Conservation (phyloP, 306 rosid species). For the Quercus wislizeni region DNA sequence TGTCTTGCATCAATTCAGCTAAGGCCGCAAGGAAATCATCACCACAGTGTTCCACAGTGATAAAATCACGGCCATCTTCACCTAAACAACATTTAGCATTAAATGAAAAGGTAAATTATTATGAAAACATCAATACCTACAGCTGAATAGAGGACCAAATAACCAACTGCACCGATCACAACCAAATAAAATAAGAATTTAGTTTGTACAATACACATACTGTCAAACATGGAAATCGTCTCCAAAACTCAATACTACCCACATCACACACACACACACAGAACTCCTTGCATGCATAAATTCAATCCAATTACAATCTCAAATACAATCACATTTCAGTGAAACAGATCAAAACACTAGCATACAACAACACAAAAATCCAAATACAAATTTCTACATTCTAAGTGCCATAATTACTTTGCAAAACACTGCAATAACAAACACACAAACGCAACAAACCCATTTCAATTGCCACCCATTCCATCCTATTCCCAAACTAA, state of each 20-base stretch:
- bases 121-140: background rate
- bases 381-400: background rate
- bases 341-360: background rate
- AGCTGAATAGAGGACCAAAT: background rate
- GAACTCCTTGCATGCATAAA: no score
- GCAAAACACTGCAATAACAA: background rate
- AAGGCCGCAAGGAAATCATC: conserved; percentile 78
- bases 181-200: background rate
- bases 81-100: conserved; percentile 38
- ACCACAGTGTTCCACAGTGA: conserved; percentile 88
- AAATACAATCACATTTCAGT: background rate
- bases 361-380: background rate
- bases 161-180: background rate
- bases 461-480: background rate
- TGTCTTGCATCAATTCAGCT: conserved; percentile 62
- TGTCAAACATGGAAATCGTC: background rate
- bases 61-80: conserved; percentile 75
- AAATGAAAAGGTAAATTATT: background rate
- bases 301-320: background rate
- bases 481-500: background rate
- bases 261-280: background rate
- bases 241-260: background rate
- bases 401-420: background rate
- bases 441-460: background rate
- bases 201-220: background rate